A percentile compares a stretch with the other conserved stretches of the same genome.
Conservation (phyloP, 2,329 filamentous ascomycete species). For the Fusarium beomiforme region DNA sequence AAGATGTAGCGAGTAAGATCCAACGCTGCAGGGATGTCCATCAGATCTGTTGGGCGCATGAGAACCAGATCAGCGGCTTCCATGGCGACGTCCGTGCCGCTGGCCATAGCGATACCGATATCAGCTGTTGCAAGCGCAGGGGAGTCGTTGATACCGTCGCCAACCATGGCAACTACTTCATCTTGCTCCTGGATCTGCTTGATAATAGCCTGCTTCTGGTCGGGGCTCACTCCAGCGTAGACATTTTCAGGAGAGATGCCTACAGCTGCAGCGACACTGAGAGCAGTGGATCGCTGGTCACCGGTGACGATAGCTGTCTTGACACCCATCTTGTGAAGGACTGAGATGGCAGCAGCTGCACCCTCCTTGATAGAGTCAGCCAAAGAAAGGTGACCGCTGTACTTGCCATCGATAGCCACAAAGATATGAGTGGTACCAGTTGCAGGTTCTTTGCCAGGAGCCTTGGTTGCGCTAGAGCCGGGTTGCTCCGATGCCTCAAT, state of each 20-base stretch:
- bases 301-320: conserved; percentile 93
- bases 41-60: conserved; percentile 90
- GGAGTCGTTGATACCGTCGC: conserved; percentile 98
- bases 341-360: conserved; percentile 81
- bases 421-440: conserved; percentile 91
- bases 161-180: conserved; percentile 92
- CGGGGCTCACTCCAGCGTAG: conserved; percentile 86
- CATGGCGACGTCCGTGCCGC: conserved; percentile 96
- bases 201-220: conserved; percentile 90
- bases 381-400: conserved; percentile 84
- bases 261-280: conserved; percentile 83
- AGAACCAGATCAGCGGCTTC: conserved; percentile 96
- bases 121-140: conserved; percentile 93
- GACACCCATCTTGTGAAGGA: conserved; percentile 85
- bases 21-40: conserved; percentile 90
- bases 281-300: conserved; percentile 85
- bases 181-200: conserved; percentile 78
- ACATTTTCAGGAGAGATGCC: conserved; percentile 82
- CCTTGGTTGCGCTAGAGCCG: conserved; percentile 56
- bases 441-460: conserved; percentile 48
- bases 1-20: conserved; percentile 88
- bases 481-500: conserved; percentile 70
- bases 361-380: conserved; percentile 92
- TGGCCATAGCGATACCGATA: conserved; percentile 91
- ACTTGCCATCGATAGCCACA: conserved; percentile 83